Conservation (phyloP, 768 basidiomycete species). For the Amanita exitialis region DNA sequence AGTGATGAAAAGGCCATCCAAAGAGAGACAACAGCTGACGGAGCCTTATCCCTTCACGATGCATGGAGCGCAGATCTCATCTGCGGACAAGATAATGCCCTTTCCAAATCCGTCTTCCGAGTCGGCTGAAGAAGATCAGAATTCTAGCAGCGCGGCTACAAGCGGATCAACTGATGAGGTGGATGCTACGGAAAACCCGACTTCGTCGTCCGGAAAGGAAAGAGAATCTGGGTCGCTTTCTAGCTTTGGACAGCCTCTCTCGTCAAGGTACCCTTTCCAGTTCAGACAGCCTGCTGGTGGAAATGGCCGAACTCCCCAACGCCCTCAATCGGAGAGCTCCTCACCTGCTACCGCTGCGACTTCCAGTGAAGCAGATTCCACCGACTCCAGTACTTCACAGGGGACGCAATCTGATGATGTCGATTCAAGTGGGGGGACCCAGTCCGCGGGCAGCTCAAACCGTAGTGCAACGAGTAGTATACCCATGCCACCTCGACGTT, state of each 20-base stretch:
- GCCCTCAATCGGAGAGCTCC: not conserved
- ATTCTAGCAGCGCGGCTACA: constrained; percentile 12
- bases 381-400: constrained; percentile 26
- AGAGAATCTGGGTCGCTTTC: constrained; percentile 77
- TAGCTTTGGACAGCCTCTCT: constrained; percentile 68
- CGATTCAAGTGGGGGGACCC: constrained; percentile 13
- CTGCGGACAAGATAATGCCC: constrained; percentile 47
- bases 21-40: constrained; percentile 35
- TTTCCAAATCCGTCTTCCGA: constrained; percentile 55
- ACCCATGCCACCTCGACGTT: constrained; percentile 35
- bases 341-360: not conserved
- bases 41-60: constrained; percentile 67
- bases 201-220: constrained; percentile 6
- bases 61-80: constrained; percentile 50
- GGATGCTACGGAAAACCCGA: constrained; percentile 14
- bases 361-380: constrained; percentile 18
- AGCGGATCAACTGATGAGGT: constrained; percentile 11
- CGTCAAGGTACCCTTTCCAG: constrained; percentile 52
- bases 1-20: constrained; percentile 33
- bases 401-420: constrained; percentile 51
- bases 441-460: constrained; percentile 10
- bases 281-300: constrained; percentile 35
- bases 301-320: not conserved
- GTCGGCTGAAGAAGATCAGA: constrained; percentile 22
- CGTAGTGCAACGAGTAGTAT: constrained; percentile 17